Conservation (phyloP, 352 stramenopile genomes). For the Globisporangium cederbergense region DNA sequence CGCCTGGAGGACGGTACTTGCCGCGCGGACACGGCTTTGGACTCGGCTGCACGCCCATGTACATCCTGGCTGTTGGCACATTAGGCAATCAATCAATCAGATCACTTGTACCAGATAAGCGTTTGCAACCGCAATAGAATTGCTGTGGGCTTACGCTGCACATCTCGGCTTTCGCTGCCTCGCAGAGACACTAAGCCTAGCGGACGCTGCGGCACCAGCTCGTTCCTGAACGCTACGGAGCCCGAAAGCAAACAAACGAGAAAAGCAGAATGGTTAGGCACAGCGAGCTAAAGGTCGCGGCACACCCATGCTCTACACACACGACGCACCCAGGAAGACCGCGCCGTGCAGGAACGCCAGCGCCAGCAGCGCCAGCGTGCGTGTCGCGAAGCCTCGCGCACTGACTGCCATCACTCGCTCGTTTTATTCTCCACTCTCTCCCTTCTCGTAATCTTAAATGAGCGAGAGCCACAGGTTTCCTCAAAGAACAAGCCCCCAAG, state of each 20-base stretch:
- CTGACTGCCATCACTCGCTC: neutral
- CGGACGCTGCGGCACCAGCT: slow-evolving; percentile 5
- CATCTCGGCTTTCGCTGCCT: neutral
- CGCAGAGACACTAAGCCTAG: slow-evolving; percentile 4
- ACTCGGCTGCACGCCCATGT: slow-evolving; percentile 49
- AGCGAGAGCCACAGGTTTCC: neutral
- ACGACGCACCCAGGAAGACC: slow-evolving; percentile 11
- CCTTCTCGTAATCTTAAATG: neutral
- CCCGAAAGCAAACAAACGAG: neutral
- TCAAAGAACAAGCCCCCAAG: no score
- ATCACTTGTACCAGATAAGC: neutral
- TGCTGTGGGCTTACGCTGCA: slow-evolving; percentile 6
- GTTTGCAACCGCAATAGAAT: no score
- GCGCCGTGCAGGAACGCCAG: slow-evolving; percentile 5
- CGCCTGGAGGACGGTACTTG: slow-evolving; percentile 56
- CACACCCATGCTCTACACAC: neutral
- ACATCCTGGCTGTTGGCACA: slow-evolving; percentile 36
- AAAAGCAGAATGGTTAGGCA: neutral
- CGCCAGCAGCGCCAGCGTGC: slow-evolving; percentile 1
- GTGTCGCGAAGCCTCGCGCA: slow-evolving; percentile 1
- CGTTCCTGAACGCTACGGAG: slow-evolving; percentile 1
- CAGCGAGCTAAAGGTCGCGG: neutral
- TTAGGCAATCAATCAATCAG: neutral
- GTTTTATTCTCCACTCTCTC: neutral
- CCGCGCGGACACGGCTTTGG: slow-evolving; percentile 47